Evolutionary conservation across 169 alveolate genomes (phyloP).

Genomic region (Plasmodium gonderi): DNA sequence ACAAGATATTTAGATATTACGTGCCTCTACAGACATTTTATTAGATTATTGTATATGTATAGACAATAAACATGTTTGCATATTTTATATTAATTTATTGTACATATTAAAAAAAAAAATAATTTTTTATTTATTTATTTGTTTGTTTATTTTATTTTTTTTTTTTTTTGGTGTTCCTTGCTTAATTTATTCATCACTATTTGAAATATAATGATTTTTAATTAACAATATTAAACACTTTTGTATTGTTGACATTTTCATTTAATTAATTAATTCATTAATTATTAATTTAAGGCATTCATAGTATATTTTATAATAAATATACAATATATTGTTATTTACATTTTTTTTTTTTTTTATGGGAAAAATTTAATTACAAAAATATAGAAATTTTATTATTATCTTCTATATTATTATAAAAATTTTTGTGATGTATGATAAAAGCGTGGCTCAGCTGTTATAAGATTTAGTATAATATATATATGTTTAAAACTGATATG

Average conservation of each 20-base stretch:
- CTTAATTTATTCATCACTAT: not conserved
- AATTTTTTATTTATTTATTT: not conserved
- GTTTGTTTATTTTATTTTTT: not conserved
- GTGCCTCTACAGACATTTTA: no score
- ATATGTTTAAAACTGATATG: not conserved
- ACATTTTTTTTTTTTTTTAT: not conserved
- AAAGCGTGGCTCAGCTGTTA: not conserved
- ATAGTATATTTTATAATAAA: not conserved
- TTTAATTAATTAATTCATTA: not conserved
- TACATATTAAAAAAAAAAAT: no score
- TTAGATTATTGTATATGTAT: not conserved
- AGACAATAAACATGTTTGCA: not conserved
- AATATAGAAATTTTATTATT: not conserved
- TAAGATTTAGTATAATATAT: not conserved
- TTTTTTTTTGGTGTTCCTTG: not conserved
- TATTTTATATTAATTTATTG: not conserved
- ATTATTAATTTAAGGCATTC: not conserved
- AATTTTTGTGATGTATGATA: not conserved
- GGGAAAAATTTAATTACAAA: not conserved
- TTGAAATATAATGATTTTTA: not conserved
- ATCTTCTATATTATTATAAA: not conserved
- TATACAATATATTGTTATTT: not conserved
- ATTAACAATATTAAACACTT: not conserved
- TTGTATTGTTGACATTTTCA: not conserved
- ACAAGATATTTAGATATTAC: not conserved